phyloP scores from a whole-genome alignment of 1,284 basidiomycete species.

The Cutaneotrichosporon sp. region DNA sequence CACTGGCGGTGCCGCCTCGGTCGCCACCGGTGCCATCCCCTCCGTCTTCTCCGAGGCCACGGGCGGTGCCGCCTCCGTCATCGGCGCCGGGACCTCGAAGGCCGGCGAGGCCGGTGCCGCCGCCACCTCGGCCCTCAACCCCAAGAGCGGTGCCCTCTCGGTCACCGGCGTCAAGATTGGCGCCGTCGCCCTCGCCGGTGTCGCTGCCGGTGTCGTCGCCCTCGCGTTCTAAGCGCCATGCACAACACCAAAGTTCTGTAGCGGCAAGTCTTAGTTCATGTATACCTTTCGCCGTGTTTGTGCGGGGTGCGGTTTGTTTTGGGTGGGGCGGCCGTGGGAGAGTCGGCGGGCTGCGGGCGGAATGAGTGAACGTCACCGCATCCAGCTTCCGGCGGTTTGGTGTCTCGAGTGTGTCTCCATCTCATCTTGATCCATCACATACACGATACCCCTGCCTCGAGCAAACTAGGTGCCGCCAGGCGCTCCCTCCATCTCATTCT shows the following conservation, averaged over 20 bases:
- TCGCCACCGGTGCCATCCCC: too few relatives aligned
- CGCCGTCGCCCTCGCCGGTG: constrained; percentile 17
- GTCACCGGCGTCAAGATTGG: constrained; percentile 16
- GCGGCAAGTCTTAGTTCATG: neutral
- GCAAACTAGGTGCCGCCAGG: neutral
- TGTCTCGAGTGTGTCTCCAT: neutral
- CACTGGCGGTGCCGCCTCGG: too few relatives aligned
- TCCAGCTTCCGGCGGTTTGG: neutral
- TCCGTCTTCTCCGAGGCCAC: too few relatives aligned
- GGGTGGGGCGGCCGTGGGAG: too few relatives aligned
- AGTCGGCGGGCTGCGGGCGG: too few relatives aligned
- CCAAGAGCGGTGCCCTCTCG: constrained; percentile 4
- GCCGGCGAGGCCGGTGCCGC: constrained; percentile 10
- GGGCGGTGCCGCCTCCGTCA: constrained; percentile 6
- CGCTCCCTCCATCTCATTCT: neutral
- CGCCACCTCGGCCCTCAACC: constrained; percentile 23
- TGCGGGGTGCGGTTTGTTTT: too few relatives aligned
- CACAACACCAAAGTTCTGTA: neutral
- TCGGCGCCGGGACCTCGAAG: neutral
- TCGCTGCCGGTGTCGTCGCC: constrained; percentile 17
- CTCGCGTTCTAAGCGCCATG: constrained; percentile 16
- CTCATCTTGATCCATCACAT: neutral
- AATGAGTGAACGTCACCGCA: neutral
- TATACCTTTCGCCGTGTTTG: too few relatives aligned
- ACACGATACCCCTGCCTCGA: neutral